phyloP scores from a whole-genome alignment of 2,329 filamentous ascomycete genomes.

The Parafenestella ontariensis region DNA sequence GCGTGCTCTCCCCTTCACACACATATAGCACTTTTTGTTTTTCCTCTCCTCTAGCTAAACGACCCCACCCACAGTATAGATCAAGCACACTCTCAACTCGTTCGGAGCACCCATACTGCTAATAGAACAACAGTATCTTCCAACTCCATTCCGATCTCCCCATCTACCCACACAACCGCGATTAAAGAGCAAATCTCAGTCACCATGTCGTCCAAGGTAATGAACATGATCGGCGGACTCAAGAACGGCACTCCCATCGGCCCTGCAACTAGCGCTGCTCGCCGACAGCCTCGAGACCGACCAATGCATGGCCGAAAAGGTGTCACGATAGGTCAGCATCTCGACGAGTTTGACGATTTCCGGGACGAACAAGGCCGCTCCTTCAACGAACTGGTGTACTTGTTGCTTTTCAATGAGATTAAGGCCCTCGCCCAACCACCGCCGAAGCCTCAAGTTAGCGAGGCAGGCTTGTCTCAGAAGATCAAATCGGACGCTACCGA shows the following conservation, averaged over 20 bases:
- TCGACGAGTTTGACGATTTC: conserved; percentile 1
- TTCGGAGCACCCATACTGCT: too few relatives aligned
- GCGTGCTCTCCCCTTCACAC: too few relatives aligned
- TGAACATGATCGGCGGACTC: background rate
- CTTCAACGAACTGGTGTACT: background rate
- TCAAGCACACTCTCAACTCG: too few relatives aligned
- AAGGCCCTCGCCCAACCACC: background rate
- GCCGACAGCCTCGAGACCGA: background rate
- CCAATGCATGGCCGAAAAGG: background rate
- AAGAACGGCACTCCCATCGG: background rate
- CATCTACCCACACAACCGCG: background rate
- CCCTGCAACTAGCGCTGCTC: background rate
- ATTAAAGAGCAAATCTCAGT: background rate
- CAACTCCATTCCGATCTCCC: background rate
- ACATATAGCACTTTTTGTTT: too few relatives aligned
- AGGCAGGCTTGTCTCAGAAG: too few relatives aligned
- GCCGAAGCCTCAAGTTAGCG: background rate
- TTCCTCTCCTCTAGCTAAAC: too few relatives aligned
- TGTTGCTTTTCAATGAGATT: background rate
- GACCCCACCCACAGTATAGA: too few relatives aligned
- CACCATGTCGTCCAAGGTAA: background rate
- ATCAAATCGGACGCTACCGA: too few relatives aligned
- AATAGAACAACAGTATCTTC: too few relatives aligned
- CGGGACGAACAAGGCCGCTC: background rate
- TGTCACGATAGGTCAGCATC: conserved; percentile 1